Evolutionary conservation across 306 rosid species (phyloP).

Genomic region (Sphenostylis stenocarpa): DNA sequence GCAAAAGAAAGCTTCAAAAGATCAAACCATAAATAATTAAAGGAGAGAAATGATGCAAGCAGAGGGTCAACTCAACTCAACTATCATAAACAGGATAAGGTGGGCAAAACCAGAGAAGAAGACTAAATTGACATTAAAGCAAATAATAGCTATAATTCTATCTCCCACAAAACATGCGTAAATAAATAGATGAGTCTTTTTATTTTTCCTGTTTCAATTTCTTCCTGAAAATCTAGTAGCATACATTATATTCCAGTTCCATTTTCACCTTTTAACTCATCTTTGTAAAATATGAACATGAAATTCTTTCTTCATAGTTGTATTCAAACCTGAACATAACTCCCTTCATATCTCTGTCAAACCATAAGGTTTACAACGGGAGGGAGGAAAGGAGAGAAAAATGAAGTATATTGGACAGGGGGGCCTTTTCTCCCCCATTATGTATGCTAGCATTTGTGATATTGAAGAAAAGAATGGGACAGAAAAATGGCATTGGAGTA

Average conservation of each 20-base stretch:
- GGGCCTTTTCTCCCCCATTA: neutral
- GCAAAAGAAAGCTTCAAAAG: neutral
- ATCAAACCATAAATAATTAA: neutral
- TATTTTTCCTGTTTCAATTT: neutral
- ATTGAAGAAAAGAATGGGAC: neutral
- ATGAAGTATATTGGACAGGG: neutral
- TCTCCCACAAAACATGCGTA: neutral
- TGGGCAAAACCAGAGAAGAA: constrained; percentile 20
- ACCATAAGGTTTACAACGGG: neutral
- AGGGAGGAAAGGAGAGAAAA: neutral
- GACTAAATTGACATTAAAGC: neutral
- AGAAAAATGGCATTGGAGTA: neutral
- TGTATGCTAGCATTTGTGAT: neutral
- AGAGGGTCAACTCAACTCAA: constrained; percentile 1
- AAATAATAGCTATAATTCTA: neutral
- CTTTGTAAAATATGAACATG: neutral
- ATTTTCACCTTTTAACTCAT: neutral
- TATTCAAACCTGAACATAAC: neutral
- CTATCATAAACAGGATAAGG: neutral
- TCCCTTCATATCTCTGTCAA: neutral
- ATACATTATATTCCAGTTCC: neutral
- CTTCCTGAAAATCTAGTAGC: neutral
- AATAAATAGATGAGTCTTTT: neutral
- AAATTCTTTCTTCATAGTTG: neutral
- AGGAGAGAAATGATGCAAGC: neutral